Conservation (phyloP, 441 rosid genomes). For the Corymbia calophylla region DNA sequence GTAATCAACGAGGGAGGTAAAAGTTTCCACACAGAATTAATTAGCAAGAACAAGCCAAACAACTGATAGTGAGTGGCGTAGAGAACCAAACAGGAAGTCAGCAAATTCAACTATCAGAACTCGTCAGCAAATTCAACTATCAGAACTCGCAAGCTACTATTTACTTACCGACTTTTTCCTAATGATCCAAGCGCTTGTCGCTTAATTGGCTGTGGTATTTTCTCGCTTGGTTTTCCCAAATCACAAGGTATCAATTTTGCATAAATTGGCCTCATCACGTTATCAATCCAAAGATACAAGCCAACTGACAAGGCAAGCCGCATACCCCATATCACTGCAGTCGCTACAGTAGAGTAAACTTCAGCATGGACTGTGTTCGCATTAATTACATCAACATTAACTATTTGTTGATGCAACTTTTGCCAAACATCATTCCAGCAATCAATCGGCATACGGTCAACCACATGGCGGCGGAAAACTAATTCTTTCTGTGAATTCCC, state of each 20-base stretch:
- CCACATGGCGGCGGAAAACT: slow-evolving; percentile 77
- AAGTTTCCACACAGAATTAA: neutral
- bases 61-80: neutral
- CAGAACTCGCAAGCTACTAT: slow-evolving; percentile 6
- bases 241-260: slow-evolving; percentile 93
- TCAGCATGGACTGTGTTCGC: slow-evolving; percentile 74
- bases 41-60: neutral
- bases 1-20: neutral
- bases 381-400: slow-evolving; percentile 73
- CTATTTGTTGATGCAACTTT: slow-evolving; percentile 88
- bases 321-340: slow-evolving; percentile 90
- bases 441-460: slow-evolving; percentile 92
- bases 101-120: neutral
- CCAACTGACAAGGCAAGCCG: slow-evolving; percentile 79
- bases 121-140: neutral
- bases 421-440: slow-evolving; percentile 96
- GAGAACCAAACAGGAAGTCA: neutral
- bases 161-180: slow-evolving; percentile 86
- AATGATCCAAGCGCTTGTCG: slow-evolving; percentile 82
- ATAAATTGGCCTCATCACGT: slow-evolving; percentile 75
- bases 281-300: slow-evolving; percentile 79
- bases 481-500: slow-evolving; percentile 46
- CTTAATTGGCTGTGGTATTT: slow-evolving; percentile 53
- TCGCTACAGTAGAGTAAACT: slow-evolving; percentile 76
- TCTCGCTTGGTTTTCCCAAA: slow-evolving; percentile 65